Percentiles rank a stretch among this genome's conserved stretches.
Conservation (phyloP, 1,139 yeast genomes). For the Sugiyamaella castrensis region DNA sequence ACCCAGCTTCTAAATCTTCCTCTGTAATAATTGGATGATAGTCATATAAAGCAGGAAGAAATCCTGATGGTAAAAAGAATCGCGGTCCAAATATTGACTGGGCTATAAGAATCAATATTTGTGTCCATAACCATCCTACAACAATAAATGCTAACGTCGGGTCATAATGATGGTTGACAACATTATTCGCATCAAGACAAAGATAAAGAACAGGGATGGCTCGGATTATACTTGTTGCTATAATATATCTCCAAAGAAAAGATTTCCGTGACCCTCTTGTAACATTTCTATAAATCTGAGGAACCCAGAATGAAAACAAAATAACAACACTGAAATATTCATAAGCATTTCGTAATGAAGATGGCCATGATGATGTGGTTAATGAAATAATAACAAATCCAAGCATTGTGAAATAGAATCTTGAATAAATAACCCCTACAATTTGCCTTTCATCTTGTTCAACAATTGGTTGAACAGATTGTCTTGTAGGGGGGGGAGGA, state of each 20-base stretch:
- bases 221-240: conserved; percentile 64
- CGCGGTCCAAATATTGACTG: conserved; percentile 75
- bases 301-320: conserved; percentile 81
- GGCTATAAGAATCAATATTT: conserved; percentile 52
- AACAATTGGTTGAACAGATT: conserved; percentile 11
- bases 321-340: conserved; percentile 54
- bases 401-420: conserved; percentile 60
- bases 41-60: conserved; percentile 75
- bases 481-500: conserved; percentile 3
- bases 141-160: conserved; percentile 47
- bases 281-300: conserved; percentile 80
- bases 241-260: conserved; percentile 65
- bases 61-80: conserved; percentile 73
- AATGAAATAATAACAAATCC: conserved; percentile 56
- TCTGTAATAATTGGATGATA: conserved; percentile 67
- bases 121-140: conserved; percentile 54
- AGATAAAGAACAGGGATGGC: conserved; percentile 64
- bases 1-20: conserved; percentile 62
- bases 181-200: conserved; percentile 41
- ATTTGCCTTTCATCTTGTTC: conserved; percentile 55
- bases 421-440: conserved; percentile 58
- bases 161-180: conserved; percentile 59
- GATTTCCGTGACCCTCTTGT: conserved; percentile 64
- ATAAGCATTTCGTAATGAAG: conserved; percentile 49
- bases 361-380: conserved; percentile 65